A percentile compares a stretch with the other conserved stretches of the same genome.
Evolutionary conservation across 441 rosid genomes (phyloP).

Genomic region (Croton setiger): DNA sequence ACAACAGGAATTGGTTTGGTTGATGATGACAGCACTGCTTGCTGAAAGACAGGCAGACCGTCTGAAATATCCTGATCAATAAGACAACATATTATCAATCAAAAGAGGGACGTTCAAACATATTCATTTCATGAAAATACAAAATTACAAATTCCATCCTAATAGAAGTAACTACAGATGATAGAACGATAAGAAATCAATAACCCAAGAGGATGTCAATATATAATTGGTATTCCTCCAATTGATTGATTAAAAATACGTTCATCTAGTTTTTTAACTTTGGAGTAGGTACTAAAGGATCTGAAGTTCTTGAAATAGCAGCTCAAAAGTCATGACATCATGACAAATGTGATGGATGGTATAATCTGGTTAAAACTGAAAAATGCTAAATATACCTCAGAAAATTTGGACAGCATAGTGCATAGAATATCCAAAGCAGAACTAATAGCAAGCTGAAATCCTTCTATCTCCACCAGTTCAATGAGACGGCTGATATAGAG

Average conservation of each 20-base stretch:
- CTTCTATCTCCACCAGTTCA: constrained; percentile 79
- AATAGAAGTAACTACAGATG: background rate
- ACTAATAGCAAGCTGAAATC: constrained; percentile 69
- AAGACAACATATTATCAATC: background rate
- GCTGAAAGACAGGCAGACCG: constrained; percentile 65
- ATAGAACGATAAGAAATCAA: background rate
- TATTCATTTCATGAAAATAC: background rate
- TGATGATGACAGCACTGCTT: constrained; percentile 70
- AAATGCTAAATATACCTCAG: constrained; percentile 46
- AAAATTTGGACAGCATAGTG: constrained; percentile 53
- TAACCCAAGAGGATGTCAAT: background rate
- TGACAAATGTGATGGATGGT: background rate
- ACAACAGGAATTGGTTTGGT: constrained; percentile 71
- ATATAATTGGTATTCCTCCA: background rate
- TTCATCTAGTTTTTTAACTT: background rate
- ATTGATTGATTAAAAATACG: background rate
- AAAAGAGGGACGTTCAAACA: background rate
- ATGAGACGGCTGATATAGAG: constrained; percentile 61
- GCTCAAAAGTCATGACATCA: constrained; percentile 12
- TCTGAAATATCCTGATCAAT: constrained; percentile 56
- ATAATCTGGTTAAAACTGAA: constrained; percentile 5
- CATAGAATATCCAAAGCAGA: constrained; percentile 68
- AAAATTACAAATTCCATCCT: background rate
- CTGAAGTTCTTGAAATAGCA: constrained; percentile 8
- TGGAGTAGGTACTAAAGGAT: background rate